Percentiles rank a stretch among this genome's conserved stretches.
Conservation (phyloP, 768 basidiomycete species). For the Gloeostereum incarnatum region DNA sequence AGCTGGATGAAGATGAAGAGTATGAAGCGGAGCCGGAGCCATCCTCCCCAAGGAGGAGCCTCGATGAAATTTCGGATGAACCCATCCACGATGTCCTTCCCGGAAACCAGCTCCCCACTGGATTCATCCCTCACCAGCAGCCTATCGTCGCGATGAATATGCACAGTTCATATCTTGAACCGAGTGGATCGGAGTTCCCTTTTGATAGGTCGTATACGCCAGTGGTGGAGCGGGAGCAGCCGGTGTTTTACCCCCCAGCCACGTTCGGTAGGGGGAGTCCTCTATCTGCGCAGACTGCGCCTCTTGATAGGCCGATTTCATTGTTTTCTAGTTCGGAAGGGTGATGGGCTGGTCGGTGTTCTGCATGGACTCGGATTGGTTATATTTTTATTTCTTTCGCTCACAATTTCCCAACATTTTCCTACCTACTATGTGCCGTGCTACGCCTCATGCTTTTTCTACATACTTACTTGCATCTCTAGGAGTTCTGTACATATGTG, state of each 20-base stretch:
- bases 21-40: no score
- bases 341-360: neutral
- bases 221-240: neutral
- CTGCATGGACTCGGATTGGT: no score
- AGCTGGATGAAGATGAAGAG: no score
- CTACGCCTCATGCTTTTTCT: no score
- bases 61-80: constrained; percentile 1
- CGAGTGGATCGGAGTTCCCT: neutral
- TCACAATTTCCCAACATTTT: no score
- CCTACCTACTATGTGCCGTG: no score
- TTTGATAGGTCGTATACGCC: neutral
- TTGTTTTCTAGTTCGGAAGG: constrained; percentile 1
- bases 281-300: neutral
- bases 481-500: no score
- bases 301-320: constrained; percentile 1
- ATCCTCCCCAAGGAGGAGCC: neutral
- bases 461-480: no score
- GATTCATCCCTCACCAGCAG: constrained; percentile 22
- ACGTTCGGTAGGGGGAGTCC: neutral
- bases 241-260: neutral
- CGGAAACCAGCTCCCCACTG: constrained; percentile 23
- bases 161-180: neutral
- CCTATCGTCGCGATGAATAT: constrained; percentile 1
- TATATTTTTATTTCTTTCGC: no score
- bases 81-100: constrained; percentile 15